Evolutionary conservation across 768 basidiomycete genomes (phyloP).

Genomic region (Boletus sp.): DNA sequence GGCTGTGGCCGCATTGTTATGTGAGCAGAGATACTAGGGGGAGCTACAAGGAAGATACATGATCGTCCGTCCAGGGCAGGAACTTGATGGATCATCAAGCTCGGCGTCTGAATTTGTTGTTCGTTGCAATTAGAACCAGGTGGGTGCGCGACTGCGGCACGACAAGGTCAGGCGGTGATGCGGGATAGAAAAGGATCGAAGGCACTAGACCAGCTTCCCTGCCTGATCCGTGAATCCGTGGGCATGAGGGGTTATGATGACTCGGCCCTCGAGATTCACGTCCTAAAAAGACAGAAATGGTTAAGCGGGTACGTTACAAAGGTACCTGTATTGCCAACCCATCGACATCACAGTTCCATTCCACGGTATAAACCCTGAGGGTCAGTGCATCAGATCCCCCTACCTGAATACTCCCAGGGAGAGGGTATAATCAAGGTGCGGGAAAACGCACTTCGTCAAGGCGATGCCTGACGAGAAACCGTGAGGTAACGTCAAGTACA

Average conservation of each 20-base stretch:
- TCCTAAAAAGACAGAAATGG: background rate
- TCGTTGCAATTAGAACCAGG: too few species aligned
- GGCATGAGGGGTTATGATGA: background rate
- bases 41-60: too few species aligned
- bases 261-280: background rate
- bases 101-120: too few species aligned
- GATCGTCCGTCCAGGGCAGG: too few species aligned
- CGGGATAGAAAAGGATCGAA: too few species aligned
- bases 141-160: too few species aligned
- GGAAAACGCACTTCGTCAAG: constrained; percentile 27
- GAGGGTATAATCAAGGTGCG: constrained; percentile 41
- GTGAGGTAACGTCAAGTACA: constrained; percentile 20
- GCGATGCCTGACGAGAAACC: constrained; percentile 23
- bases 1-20: too few species aligned
- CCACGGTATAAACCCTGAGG: constrained; percentile 33
- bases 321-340: background rate
- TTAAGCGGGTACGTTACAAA: constrained; percentile 2
- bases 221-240: background rate
- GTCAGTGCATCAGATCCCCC: constrained; percentile 32
- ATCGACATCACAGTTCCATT: constrained; percentile 8
- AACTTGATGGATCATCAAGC: too few species aligned
- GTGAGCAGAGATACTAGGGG: too few species aligned
- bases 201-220: background rate
- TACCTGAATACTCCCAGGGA: constrained; percentile 29
- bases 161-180: too few species aligned